Evolutionary conservation across 257 asterid species (phyloP).

Genomic region (Lantana camara): DNA sequence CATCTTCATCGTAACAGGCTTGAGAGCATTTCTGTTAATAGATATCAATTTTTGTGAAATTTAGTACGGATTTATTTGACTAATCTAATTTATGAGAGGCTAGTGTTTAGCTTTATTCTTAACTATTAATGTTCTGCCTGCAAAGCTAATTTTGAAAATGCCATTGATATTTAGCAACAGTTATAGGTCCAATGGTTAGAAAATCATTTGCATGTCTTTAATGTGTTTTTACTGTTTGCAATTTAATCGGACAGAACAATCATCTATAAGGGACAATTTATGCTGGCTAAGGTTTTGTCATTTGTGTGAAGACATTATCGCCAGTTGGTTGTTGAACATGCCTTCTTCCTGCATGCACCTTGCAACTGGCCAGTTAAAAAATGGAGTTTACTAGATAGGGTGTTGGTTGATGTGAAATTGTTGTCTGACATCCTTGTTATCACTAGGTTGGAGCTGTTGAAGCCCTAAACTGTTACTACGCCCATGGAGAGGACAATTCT

Average conservation of each 20-base stretch:
- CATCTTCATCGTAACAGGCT: slow-evolving; percentile 7
- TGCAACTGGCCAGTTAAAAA: too few species aligned
- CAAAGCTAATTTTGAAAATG: slow-evolving; percentile 12
- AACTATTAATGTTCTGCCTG: slow-evolving; percentile 24
- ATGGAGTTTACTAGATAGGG: slow-evolving; percentile 15
- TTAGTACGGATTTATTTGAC: background rate
- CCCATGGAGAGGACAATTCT: slow-evolving; percentile 84
- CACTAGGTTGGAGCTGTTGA: slow-evolving; percentile 90
- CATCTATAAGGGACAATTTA: background rate
- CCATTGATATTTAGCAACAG: slow-evolving; percentile 5
- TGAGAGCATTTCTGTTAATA: slow-evolving; percentile 2
- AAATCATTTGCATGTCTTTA: slow-evolving; percentile 2
- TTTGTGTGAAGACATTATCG: too few species aligned
- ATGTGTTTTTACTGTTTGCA: background rate
- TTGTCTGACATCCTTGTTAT: slow-evolving; percentile 32
- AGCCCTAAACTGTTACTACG: slow-evolving; percentile 92
- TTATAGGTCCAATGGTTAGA: background rate
- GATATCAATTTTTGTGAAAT: background rate
- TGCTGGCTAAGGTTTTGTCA: slow-evolving; percentile 21
- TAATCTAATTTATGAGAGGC: background rate
- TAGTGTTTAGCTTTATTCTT: slow-evolving; percentile 3
- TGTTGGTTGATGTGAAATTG: slow-evolving; percentile 23
- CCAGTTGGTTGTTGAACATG: too few species aligned
- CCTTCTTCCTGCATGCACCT: too few species aligned
- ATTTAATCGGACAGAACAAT: slow-evolving; percentile 2